phyloP scores from a whole-genome alignment of 805 yeast genomes.

The Ogataea angusta region DNA sequence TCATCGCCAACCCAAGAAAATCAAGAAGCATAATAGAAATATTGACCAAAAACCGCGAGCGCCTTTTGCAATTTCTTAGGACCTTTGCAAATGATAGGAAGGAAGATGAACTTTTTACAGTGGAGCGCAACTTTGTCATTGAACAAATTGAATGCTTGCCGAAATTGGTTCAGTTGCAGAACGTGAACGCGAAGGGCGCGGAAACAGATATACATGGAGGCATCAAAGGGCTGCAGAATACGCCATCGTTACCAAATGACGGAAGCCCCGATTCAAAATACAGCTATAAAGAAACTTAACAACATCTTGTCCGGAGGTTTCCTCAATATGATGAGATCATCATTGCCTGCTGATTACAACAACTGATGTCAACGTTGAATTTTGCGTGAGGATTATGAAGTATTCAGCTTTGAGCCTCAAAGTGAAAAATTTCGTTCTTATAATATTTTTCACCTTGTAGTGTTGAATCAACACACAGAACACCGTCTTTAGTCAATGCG shows the following conservation, averaged over 20 bases:
- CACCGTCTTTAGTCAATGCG: not conserved
- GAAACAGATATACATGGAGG: not conserved
- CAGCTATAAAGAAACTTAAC: no score
- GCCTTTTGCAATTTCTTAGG: constrained; percentile 65
- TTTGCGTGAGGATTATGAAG: no score
- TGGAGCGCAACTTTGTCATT: constrained; percentile 78
- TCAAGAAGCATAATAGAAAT: constrained; percentile 77
- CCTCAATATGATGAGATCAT: no score
- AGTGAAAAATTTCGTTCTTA: not conserved
- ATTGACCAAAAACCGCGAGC: constrained; percentile 76
- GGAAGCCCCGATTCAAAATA: no score
- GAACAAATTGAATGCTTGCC: constrained; percentile 72
- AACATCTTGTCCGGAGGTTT: no score
- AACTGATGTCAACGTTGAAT: no score
- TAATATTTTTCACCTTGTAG: constrained; percentile 4
- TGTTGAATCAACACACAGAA: constrained; percentile 1
- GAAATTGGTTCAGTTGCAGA: constrained; percentile 38
- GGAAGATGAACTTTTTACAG: constrained; percentile 64
- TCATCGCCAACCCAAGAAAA: constrained; percentile 94
- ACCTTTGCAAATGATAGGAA: constrained; percentile 59
- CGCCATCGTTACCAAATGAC: no score
- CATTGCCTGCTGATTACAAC: no score
- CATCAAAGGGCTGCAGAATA: not conserved
- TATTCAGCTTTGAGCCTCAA: not conserved
- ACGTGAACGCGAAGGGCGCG: constrained; percentile 8